Percentiles rank a stretch among this genome's conserved stretches.
phyloP scores from a whole-genome alignment of 169 alveolate genomes.

The Cryptosporidium ubiquitum region DNA sequence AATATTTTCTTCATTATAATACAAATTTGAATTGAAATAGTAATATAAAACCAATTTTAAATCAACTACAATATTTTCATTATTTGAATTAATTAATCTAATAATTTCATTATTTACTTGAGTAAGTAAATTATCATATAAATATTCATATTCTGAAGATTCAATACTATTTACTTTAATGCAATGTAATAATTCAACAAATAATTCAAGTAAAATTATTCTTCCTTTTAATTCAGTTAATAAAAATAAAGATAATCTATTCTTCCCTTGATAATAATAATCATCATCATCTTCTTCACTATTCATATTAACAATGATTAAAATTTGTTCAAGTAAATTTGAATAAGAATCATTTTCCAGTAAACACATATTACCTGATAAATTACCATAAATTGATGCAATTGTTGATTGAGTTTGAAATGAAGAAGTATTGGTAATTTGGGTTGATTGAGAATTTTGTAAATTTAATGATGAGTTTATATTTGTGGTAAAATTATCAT shows the following conservation, averaged over 20 bases:
- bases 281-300: constrained; percentile 20
- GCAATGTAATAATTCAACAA: not conserved
- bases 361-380: not conserved
- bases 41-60: not conserved
- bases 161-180: not conserved
- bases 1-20: not conserved
- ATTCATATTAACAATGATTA: not conserved
- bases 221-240: constrained; percentile 27
- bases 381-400: constrained; percentile 16
- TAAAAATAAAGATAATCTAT: not conserved
- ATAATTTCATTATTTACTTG: constrained; percentile 18
- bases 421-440: constrained; percentile 34
- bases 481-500: not conserved
- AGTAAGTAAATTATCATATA: constrained; percentile 25
- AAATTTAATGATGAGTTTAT: not conserved
- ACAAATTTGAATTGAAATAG: constrained; percentile 14
- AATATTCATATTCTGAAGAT: not conserved
- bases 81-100: constrained; percentile 8
- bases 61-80: constrained; percentile 15
- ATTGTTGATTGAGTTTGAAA: constrained; percentile 61
- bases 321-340: constrained; percentile 4
- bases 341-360: not conserved
- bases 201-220: constrained; percentile 26
- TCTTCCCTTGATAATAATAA: constrained; percentile 3
- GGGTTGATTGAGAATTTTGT: constrained; percentile 47